These are phyloP conservation scores for Magnusiomyces suaveolens DNA, from an alignment of 1,139 yeast species.

Conservation along the genomic window DNA sequence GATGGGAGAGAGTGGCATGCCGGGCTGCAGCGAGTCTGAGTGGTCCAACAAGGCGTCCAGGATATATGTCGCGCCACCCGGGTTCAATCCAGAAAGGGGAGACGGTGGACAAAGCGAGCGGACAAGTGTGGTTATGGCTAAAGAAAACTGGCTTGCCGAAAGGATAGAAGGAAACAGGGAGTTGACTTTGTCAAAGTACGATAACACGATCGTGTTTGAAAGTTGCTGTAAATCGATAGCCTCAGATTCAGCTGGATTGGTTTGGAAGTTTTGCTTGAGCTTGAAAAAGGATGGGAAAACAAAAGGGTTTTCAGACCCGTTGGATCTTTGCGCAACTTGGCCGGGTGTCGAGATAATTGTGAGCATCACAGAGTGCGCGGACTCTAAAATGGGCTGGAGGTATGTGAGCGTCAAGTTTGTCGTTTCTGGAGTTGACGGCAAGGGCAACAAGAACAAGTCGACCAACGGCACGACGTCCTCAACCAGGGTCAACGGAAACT, in stretches of 20 bases:
- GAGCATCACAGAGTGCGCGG: constrained; percentile 58
- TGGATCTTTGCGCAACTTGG: constrained; percentile 7
- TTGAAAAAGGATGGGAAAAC: constrained; percentile 25
- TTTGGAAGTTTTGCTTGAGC: constrained; percentile 4
- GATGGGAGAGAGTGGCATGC: constrained; percentile 30
- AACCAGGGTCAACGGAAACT: constrained; percentile 26
- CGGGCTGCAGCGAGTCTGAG: constrained; percentile 22
- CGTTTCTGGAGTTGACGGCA: constrained; percentile 12
- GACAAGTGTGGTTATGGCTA: constrained; percentile 53
- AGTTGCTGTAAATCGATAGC: constrained; percentile 25
- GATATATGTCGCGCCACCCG: constrained; percentile 35
- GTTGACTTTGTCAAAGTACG: constrained; percentile 33
- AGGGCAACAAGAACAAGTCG: constrained; percentile 36
- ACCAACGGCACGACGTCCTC: constrained; percentile 39
- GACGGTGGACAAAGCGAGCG: constrained; percentile 42
- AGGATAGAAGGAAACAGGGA: constrained; percentile 50
- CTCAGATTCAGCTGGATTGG: not conserved
- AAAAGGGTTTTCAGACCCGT: constrained; percentile 7
- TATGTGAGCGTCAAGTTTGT: constrained; percentile 11
- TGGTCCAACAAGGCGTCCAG: constrained; percentile 16
- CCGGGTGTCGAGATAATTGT: constrained; percentile 21
- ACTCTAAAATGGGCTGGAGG: constrained; percentile 43
- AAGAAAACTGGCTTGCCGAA: constrained; percentile 47
- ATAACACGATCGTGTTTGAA: constrained; percentile 26
- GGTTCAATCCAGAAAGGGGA: constrained; percentile 26